phyloP scores from a whole-genome alignment of 2,329 filamentous ascomycete genomes.

The Mariannaea sp. region DNA sequence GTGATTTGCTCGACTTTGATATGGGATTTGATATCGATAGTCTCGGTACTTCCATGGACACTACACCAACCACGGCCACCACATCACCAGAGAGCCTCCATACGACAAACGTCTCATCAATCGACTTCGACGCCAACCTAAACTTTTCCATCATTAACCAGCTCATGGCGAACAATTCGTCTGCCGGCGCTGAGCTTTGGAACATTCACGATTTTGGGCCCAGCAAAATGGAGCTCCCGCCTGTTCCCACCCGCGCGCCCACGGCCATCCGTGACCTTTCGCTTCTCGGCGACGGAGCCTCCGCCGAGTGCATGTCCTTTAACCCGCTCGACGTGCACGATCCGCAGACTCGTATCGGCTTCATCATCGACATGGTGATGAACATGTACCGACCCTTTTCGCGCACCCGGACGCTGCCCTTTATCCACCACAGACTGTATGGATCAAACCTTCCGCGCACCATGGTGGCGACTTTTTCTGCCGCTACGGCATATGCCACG shows the following conservation, averaged over 20 bases:
- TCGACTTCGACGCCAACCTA: slow-evolving; percentile 37
- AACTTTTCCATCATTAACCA: slow-evolving; percentile 46
- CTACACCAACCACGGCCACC: slow-evolving; percentile 33
- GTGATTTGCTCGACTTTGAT: slow-evolving; percentile 43
- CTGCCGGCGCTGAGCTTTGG: slow-evolving; percentile 35
- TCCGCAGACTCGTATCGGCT: slow-evolving; percentile 43
- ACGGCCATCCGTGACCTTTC: slow-evolving; percentile 41
- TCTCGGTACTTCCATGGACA: slow-evolving; percentile 38
- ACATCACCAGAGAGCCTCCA: slow-evolving; percentile 39
- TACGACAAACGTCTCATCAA: slow-evolving; percentile 23
- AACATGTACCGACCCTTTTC: slow-evolving; percentile 44
- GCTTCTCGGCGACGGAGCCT: slow-evolving; percentile 29
- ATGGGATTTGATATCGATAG: slow-evolving; percentile 45
- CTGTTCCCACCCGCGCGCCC: slow-evolving; percentile 33
- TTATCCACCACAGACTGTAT: slow-evolving; percentile 52
- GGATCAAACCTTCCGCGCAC: slow-evolving; percentile 45
- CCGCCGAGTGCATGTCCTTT: slow-evolving; percentile 31
- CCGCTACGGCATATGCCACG: slow-evolving; percentile 46
- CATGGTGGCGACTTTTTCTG: slow-evolving; percentile 48
- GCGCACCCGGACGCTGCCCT: slow-evolving; percentile 45
- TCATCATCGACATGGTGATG: slow-evolving; percentile 41
- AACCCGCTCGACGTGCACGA: slow-evolving; percentile 46
- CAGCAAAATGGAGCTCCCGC: slow-evolving; percentile 41
- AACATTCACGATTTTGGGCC: slow-evolving; percentile 32
- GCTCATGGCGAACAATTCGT: slow-evolving; percentile 36